phyloP scores from a whole-genome alignment of 768 basidiomycete species.

The Mycena amicta region DNA sequence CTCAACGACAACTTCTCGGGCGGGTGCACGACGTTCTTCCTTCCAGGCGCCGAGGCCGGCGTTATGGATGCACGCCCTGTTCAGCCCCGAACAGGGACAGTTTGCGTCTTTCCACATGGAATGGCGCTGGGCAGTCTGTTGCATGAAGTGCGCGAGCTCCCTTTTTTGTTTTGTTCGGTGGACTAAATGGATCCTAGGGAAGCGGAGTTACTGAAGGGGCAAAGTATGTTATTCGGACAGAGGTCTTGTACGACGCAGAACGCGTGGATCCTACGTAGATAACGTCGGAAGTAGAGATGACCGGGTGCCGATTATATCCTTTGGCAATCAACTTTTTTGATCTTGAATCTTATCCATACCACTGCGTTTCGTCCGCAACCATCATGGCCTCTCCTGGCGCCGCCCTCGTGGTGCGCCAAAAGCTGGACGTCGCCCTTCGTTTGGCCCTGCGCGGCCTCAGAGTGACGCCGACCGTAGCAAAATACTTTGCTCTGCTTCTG shows the following conservation, averaged over 20 bases:
- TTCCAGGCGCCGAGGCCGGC: conserved; percentile 45
- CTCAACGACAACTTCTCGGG: conserved; percentile 49
- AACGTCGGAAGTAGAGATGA: neutral
- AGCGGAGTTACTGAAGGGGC: conserved; percentile 38
- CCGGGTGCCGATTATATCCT: too few species aligned
- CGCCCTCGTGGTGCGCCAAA: neutral
- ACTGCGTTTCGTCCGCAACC: neutral
- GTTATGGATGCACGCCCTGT: conserved; percentile 52
- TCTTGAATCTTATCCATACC: neutral
- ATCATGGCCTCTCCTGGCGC: neutral
- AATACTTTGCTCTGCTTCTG: conserved; percentile 3
- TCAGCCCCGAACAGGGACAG: conserved; percentile 49
- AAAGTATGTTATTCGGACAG: conserved; percentile 43
- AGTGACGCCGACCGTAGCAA: neutral
- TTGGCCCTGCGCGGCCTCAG: neutral
- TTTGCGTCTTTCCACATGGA: conserved; percentile 51
- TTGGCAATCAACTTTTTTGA: too few species aligned
- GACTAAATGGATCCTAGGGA: conserved; percentile 24
- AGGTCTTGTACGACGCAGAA: conserved; percentile 42
- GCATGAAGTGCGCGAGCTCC: conserved; percentile 31
- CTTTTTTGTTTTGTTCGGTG: neutral
- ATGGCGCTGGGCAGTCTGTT: conserved; percentile 38
- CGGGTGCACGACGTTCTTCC: conserved; percentile 59
- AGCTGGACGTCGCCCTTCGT: neutral
- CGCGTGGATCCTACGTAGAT: conserved; percentile 25